Evolutionary conservation across 352 stramenopile species (phyloP).

Genomic region (Phytophthora podocarpi): DNA sequence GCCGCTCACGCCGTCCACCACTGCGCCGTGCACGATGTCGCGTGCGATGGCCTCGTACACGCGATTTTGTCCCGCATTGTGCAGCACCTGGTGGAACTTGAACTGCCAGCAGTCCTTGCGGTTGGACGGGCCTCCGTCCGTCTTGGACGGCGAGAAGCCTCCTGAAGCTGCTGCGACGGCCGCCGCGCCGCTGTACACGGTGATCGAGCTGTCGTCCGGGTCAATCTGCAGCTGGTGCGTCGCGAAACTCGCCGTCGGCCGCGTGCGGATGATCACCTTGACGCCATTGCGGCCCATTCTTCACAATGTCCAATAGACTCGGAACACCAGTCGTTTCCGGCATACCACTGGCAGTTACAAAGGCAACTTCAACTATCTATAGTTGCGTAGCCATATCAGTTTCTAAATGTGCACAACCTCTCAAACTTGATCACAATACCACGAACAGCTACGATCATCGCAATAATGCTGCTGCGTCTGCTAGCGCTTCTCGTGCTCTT

Average conservation of each 20-base stretch:
- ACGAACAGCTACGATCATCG: conserved; percentile 1
- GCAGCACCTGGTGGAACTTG: conserved; percentile 93
- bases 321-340: neutral
- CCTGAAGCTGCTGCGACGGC: conserved; percentile 17
- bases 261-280: conserved; percentile 87
- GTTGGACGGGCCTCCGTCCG: conserved; percentile 56
- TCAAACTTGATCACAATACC: conserved; percentile 8
- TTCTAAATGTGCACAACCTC: conserved; percentile 2
- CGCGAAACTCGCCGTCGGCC: conserved; percentile 78
- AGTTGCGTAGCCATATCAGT: conserved; percentile 14
- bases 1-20: conserved; percentile 90
- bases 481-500: conserved; percentile 14
- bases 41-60: conserved; percentile 91
- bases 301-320: too few relatives aligned
- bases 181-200: conserved; percentile 42
- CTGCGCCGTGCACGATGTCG: conserved; percentile 88
- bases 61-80: conserved; percentile 91
- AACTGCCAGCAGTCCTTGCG: conserved; percentile 89
- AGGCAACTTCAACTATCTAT: conserved; percentile 17
- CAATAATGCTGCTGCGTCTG: conserved; percentile 4
- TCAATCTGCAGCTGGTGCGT: conserved; percentile 82
- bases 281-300: conserved; percentile 62
- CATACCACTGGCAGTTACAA: too few relatives aligned
- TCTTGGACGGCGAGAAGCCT: conserved; percentile 29
- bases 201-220: conserved; percentile 77